Base-by-base conservation (phyloP, 768 basidiomycete species). In the Cyclocybe aegerita region DNA sequence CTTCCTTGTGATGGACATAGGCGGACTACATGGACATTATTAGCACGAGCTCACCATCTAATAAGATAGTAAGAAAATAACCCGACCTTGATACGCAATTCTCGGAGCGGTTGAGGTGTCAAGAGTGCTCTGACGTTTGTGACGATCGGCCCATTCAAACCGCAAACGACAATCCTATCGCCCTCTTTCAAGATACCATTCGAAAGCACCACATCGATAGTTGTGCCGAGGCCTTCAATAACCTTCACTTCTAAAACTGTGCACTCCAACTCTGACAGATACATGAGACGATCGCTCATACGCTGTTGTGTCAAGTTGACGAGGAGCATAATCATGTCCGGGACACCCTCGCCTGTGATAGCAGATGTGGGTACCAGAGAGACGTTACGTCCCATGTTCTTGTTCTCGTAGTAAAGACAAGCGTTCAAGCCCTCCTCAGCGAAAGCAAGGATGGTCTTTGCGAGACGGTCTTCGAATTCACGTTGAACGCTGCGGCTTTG, bases 181-280 rank as follows among this genome's bases (percentile, higher is more conserved):
- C 94, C 86, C 69, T 99, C 97, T 46, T 71, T 82, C 62, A 98
- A 72, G 54, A 92, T 85, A 61, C 97, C 97, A 62, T 99, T 99
- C 10, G 92, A 93, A 50, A 98, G 76, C 29, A 98, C 85, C 14
- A 98, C 93, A 72, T 98, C 96, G 60, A 98, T 93, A 0, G 97
- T 98, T 29, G 95, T 98, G 30, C 97, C 97, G 43, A 98, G 77
- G 61, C 97, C 97, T 71, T 99, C 97, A 58, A 98, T 84, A 54
- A 98, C 91, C 78, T 99, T 99, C 66, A 98, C 97, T 69, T 98
- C 97, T 50, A 99, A 82, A 9, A 99, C 93, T 5, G 97, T 99
- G 69, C 96, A 98, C 71, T 98, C 94, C 39, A 98, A 78, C 64
- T 97, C 94, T 30, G 93, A 91, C 52, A 98, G 80, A 72, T 98